Base-by-base conservation (phyloP, 352 stramenopile genomes). In the Globisporangium acanthophoron region DNA sequence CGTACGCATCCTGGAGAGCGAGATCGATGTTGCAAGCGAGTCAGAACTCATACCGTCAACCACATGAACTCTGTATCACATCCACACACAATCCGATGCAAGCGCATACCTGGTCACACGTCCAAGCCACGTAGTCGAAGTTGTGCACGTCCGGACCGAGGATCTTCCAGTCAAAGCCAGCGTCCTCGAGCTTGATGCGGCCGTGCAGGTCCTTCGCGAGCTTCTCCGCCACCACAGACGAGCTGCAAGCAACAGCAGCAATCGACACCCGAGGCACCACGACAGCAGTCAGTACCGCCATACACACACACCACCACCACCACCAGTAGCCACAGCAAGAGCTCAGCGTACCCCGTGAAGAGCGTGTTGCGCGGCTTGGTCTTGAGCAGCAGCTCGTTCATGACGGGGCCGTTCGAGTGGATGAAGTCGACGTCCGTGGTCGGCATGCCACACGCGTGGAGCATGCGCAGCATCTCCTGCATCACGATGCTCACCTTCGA, bases 161-260 rank as follows among this genome's bases (percentile, higher is more conserved):
- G 58, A 97, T 80, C 69, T 99, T 99, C 97, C 97, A 99, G 80
- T 99, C 97, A 68, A 99, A 99, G 20, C 97, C 97, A 48, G 97
- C 96, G 73, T 99, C 97, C 70, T 99, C 97, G 24, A 99, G 80
- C 78, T 97, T 97, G 53, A 98, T 94, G 21, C 80, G 81, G 35
- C 92, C 92, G 48, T 89, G 82, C 16, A 98, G 90, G 54, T 97
- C 93, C 64, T 89, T 75, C 0, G 85, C 85, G 16, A 99, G 81
- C 61, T 95, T 85, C 69, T 99, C 95, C 31, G 89, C 96, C 6
- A 99, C 95, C 39, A 72, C 72, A 37, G 88, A 96, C 27, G 86
- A 98, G 54, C 78, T 90, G 45, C 9, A 71, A 12, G 35, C 35
- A 24, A 24, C 21, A 37, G 33, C 5, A 37, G 33, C 33, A 6